Evolutionary conservation across 495 filamentous ascomycete genomes (phyloP).

Genomic region (Penicillium chermesinum): DNA sequence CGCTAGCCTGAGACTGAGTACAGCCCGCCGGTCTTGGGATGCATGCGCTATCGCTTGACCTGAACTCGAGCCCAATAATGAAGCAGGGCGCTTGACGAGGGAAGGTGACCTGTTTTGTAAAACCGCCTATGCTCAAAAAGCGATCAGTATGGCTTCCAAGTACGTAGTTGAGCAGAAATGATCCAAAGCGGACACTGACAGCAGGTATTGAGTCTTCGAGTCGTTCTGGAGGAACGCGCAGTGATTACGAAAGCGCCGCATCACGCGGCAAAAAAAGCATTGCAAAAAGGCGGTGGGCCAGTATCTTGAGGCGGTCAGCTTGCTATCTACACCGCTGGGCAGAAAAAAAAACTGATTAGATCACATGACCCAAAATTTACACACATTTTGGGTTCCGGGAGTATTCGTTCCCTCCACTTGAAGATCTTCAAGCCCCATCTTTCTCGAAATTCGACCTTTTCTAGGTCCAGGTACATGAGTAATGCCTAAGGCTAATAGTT

Average conservation of each 20-base stretch:
- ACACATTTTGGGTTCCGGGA: slow-evolving; percentile 24
- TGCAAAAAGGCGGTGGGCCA: not conserved
- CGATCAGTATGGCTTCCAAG: too few relatives aligned
- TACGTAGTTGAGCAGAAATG: too few relatives aligned
- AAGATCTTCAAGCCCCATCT: not conserved
- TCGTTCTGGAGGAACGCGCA: slow-evolving; percentile 1
- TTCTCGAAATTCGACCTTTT: not conserved
- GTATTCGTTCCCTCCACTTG: not conserved
- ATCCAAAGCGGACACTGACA: too few relatives aligned
- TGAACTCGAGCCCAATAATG: not conserved
- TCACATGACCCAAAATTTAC: slow-evolving; percentile 41
- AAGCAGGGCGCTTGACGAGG: too few relatives aligned
- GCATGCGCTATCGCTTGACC: too few relatives aligned
- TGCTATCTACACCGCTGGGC: slow-evolving; percentile 16
- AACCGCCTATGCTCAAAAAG: too few relatives aligned
- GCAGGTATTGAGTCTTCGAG: too few relatives aligned
- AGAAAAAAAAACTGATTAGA: slow-evolving; percentile 26
- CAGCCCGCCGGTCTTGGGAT: too few relatives aligned
- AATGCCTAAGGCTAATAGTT: slow-evolving; percentile 44
- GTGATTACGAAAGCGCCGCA: not conserved
- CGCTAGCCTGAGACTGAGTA: too few relatives aligned
- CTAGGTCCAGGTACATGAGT: not conserved
- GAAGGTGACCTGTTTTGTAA: too few relatives aligned
- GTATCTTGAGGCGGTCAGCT: slow-evolving; percentile 19
- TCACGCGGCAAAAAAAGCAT: slow-evolving; percentile 14